Base-by-base conservation (phyloP, 345 rosid genomes). In the Geranium rotundifolium region DNA sequence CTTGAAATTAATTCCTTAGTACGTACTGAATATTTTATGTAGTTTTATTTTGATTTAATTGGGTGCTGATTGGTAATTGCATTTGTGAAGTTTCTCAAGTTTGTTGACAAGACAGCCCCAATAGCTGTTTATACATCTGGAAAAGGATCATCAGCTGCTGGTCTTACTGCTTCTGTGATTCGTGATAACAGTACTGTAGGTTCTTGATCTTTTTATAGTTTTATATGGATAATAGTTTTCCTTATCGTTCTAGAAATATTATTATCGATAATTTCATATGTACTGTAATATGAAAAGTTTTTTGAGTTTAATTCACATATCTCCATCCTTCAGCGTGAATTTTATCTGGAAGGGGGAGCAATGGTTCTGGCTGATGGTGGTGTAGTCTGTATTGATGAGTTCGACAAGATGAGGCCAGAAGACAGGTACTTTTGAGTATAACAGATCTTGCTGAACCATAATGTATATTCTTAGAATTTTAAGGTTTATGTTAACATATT, bases 281-380 rank as follows among this genome's bases (percentile, higher is more conserved):
- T 56, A 27, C 63, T 62, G 62, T 56, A 46, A 7, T 57, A 30
- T 39, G 4, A 34, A 34, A 34, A 34, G 41, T 4, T 34, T 34
- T 34, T 34, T 34, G 41, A 34, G 41, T 34, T 34, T 10, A 57
- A 37, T 69, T 60, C 61, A 17, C 50, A 46, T 54, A 54, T 66
- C 3, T 69, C 27, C 67, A 31, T n/a, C 2, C 37, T 69, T 72
- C 81, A 87, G 99, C 87, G 95, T 6, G 99, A 93, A 75, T 93
- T 93, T 79, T 93, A 93, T 75, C 97, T 92, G 50, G 99, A 90
- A 83, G 99, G 97, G 49, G 99, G 99, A 70, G 99, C 97, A 67
- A 93, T 93, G 97, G 99, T 93, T 75, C 82, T 93, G 82, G 97
- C 91, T 29, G 97, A 93, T 76, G 97, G 97, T 59, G 99, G 99